Percentiles rank a stretch among this genome's conserved stretches.
phyloP scores from a whole-genome alignment of 2,329 filamentous ascomycete species.

The Aspergillus novofumigatus region DNA sequence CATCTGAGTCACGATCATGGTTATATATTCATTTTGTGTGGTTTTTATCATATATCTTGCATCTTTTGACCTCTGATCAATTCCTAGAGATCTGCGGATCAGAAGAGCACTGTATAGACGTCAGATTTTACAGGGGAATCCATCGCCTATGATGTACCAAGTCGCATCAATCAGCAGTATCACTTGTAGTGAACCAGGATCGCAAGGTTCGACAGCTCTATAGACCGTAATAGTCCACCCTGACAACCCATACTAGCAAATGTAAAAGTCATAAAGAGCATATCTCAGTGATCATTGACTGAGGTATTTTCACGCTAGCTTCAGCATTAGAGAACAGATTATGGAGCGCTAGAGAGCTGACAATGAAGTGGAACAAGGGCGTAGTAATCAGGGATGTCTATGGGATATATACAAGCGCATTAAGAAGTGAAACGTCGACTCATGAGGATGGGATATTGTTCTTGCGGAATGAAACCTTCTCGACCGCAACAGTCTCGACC shows the following conservation, averaged over 20 bases:
- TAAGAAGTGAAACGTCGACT: conserved; percentile 19
- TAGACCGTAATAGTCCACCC: not conserved
- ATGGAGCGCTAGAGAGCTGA: not conserved
- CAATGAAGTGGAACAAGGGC: conserved; percentile 6
- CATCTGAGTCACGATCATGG: not conserved
- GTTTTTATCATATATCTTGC: not conserved
- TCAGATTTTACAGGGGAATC: not conserved
- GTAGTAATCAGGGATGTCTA: conserved; percentile 18
- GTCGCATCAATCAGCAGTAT: not conserved
- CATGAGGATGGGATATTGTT: conserved; percentile 59
- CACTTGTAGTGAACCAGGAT: not conserved
- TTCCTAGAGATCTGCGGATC: not conserved
- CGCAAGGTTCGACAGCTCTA: not conserved
- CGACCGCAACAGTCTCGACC: conserved; percentile 73
- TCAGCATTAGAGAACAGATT: not conserved
- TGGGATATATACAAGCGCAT: conserved; percentile 30
- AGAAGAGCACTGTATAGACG: not conserved
- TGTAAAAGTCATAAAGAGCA: not conserved
- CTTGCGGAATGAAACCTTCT: conserved; percentile 84
- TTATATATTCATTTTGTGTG: not conserved
- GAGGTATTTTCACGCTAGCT: not conserved
- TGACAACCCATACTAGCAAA: not conserved
- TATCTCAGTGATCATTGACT: not conserved
- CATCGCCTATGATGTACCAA: not conserved
- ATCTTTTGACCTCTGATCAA: not conserved